Conservation (phyloP, 129 eudicot species). For the Arctium lappa region DNA sequence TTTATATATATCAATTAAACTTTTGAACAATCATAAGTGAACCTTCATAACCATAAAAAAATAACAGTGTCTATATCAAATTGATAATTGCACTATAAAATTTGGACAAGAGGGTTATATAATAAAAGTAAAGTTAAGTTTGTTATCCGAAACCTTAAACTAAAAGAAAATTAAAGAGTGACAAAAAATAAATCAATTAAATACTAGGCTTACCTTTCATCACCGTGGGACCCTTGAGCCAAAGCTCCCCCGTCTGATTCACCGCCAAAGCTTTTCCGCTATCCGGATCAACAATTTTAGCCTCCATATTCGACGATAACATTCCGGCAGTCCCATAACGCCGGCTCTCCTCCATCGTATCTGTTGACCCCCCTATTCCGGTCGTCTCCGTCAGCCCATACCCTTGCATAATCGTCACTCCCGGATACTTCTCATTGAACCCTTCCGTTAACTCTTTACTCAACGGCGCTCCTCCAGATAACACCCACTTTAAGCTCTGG, state of each 20-base stretch:
- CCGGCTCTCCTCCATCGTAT: slow-evolving; percentile 85
- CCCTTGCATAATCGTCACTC: slow-evolving; percentile 74
- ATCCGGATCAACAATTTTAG: slow-evolving; percentile 80
- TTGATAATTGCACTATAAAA: neutral
- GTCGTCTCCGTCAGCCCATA: slow-evolving; percentile 93
- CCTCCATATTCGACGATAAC: slow-evolving; percentile 87
- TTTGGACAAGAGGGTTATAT: neutral
- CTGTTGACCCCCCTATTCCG: slow-evolving; percentile 85
- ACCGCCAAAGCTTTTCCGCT: slow-evolving; percentile 56
- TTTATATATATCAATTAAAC: too few species aligned
- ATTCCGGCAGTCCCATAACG: slow-evolving; percentile 90
- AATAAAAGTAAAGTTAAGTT: neutral
- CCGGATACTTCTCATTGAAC: slow-evolving; percentile 64
- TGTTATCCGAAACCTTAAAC: neutral
- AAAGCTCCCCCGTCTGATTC: slow-evolving; percentile 89
- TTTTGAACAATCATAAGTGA: too few species aligned
- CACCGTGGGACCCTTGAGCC: slow-evolving; percentile 85
- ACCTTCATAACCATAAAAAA: too few species aligned
- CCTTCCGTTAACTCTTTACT: slow-evolving; percentile 89
- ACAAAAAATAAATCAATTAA: neutral
- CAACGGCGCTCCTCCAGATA: slow-evolving; percentile 94
- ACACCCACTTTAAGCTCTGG: slow-evolving; percentile 39
- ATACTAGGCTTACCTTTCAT: slow-evolving; percentile 68
- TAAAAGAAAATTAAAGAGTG: neutral
- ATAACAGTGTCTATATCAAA: too few species aligned